Evolutionary conservation across 2,329 filamentous ascomycete genomes (phyloP).

Genomic region (Calonectria fujianensis): DNA sequence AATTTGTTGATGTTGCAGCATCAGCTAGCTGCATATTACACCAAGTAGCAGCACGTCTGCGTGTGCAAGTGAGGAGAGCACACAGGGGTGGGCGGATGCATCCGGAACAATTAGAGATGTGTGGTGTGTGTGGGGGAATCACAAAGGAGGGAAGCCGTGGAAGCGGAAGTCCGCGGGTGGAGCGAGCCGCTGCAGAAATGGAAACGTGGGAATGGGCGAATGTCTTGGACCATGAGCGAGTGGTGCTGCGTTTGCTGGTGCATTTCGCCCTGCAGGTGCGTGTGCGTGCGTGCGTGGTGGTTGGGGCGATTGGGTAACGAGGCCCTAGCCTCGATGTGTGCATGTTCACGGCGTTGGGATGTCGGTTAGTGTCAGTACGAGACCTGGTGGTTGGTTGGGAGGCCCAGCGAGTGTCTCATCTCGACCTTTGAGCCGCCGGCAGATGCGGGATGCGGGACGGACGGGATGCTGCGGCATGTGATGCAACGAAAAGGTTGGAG

Average conservation of each 20-base stretch:
- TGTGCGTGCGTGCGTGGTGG: constrained; percentile 15
- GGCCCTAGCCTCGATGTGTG: not conserved
- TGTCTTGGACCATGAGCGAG: constrained; percentile 2
- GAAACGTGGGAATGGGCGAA: constrained; percentile 31
- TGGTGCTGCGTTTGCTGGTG: not conserved
- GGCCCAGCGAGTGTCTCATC: constrained; percentile 19
- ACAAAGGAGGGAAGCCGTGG: constrained; percentile 2
- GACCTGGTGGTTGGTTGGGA: constrained; percentile 25
- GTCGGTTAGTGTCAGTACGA: not conserved
- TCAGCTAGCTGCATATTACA: not conserved
- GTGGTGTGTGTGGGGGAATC: constrained; percentile 53
- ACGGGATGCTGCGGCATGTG: constrained; percentile 17
- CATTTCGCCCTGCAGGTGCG: constrained; percentile 24
- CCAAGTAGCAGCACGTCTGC: not conserved
- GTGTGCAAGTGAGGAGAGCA: constrained; percentile 43
- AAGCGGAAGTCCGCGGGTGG: constrained; percentile 38
- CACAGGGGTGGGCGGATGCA: constrained; percentile 39
- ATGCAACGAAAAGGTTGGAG: constrained; percentile 20
- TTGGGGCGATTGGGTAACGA: constrained; percentile 36
- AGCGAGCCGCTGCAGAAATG: constrained; percentile 16
- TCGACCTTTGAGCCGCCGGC: constrained; percentile 16
- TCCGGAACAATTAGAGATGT: constrained; percentile 47
- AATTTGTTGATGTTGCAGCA: not conserved
- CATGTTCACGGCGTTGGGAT: constrained; percentile 28
- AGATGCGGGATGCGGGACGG: constrained; percentile 34